Conservation (phyloP, 2,329 filamentous ascomycete species). For the Amauroascus verrucosus region DNA sequence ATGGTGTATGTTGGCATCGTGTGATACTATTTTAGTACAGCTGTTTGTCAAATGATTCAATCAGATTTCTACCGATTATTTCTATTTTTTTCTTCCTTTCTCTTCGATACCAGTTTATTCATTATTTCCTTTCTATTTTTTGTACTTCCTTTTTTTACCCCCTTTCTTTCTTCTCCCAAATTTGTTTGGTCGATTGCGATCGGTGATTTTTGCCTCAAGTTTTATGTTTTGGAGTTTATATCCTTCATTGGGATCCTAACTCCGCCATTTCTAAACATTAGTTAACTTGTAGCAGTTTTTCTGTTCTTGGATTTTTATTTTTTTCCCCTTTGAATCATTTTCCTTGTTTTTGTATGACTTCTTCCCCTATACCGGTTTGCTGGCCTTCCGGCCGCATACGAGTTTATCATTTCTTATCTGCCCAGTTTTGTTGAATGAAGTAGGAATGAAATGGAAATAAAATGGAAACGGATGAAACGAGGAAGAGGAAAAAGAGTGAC, state of each 20-base stretch:
- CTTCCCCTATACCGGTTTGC: no score
- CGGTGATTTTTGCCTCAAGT: no score
- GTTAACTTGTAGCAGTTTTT: neutral
- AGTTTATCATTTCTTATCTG: no score
- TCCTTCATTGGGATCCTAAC: no score
- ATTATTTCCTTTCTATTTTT: neutral
- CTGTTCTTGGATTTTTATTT: neutral
- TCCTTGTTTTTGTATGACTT: no score
- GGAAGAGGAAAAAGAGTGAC: neutral
- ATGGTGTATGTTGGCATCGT: conserved; percentile 53
- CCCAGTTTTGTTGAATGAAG: no score
- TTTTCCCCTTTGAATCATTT: neutral
- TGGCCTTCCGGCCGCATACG: no score
- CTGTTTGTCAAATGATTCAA: neutral
- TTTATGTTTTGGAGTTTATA: no score
- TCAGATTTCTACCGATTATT: neutral
- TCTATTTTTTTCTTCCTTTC: neutral
- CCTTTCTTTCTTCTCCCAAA: neutral
- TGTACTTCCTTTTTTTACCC: neutral
- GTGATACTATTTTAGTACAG: neutral
- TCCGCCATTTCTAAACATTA: no score
- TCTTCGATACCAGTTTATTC: conserved; percentile 3
- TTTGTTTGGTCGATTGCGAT: no score
- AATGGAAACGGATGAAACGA: no score
- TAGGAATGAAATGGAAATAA: no score